Percentiles rank a stretch among this genome's conserved stretches.
Evolutionary conservation across 352 stramenopile genomes (phyloP).

Genomic region (Globisporangium acanthophoron): DNA sequence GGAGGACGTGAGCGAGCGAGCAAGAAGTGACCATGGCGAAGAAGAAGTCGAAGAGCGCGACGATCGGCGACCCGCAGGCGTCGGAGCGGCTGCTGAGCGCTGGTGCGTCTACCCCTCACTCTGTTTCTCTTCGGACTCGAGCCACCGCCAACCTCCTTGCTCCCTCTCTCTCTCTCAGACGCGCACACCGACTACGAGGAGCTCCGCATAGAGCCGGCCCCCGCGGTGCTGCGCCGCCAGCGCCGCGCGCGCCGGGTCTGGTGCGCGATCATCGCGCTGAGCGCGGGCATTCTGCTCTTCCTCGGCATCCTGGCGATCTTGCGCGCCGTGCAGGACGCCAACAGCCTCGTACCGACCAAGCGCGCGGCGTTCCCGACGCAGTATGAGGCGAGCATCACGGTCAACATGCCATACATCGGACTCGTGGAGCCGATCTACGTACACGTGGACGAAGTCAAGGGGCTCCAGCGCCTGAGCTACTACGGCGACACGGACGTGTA

Average conservation of each 20-base stretch:
- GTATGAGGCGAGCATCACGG: slow-evolving; percentile 83
- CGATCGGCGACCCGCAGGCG: slow-evolving; percentile 33
- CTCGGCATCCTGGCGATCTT: slow-evolving; percentile 80
- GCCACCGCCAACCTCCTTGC: neutral
- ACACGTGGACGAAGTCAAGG: slow-evolving; percentile 64
- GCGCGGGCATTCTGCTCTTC: slow-evolving; percentile 72
- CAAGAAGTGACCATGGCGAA: slow-evolving; percentile 27
- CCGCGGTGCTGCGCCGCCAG: slow-evolving; percentile 39
- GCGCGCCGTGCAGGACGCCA: slow-evolving; percentile 74
- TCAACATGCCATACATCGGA: slow-evolving; percentile 88
- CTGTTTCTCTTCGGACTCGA: neutral
- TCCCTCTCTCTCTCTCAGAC: neutral
- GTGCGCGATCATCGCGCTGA: slow-evolving; percentile 78
- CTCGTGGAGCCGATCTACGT: slow-evolving; percentile 86
- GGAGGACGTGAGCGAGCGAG: too few relatives aligned
- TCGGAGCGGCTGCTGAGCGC: slow-evolving; percentile 43
- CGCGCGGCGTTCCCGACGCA: slow-evolving; percentile 69
- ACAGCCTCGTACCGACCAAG: slow-evolving; percentile 61
- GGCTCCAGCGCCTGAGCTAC: slow-evolving; percentile 84
- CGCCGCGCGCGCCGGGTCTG: slow-evolving; percentile 69
- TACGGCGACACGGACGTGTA: slow-evolving; percentile 86
- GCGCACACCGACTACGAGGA: slow-evolving; percentile 8
- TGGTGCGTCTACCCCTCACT: slow-evolving; percentile 17
- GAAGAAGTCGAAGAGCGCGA: slow-evolving; percentile 55
- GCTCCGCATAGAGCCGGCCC: slow-evolving; percentile 26